Percentiles rank a stretch among this genome's conserved stretches.
These are phyloP conservation scores for Dioscorea dumetorum DNA, from an alignment of 106 monocot genomes.

Conservation along the genomic window DNA sequence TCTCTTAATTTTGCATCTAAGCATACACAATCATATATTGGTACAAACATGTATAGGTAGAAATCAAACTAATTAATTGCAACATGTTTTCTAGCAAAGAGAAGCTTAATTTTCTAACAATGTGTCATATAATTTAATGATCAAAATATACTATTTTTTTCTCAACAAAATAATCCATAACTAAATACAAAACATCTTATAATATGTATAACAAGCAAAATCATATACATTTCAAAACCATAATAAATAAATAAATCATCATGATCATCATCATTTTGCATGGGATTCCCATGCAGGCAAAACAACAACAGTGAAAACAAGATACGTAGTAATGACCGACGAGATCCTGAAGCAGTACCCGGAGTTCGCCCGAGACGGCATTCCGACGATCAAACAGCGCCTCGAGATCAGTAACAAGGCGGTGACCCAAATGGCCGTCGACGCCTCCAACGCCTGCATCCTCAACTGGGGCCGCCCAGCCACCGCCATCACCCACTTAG, in stretches of 20 bases:
- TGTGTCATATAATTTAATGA: too few relatives aligned
- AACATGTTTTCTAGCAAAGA: too few relatives aligned
- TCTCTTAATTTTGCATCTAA: too few relatives aligned
- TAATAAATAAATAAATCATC: neutral
- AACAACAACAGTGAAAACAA: constrained; percentile 75
- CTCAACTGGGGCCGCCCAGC: constrained; percentile 41
- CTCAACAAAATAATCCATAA: too few relatives aligned
- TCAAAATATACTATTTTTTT: too few relatives aligned
- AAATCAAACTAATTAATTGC: too few relatives aligned
- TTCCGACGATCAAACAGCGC: constrained; percentile 58
- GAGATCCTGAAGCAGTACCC: constrained; percentile 77
- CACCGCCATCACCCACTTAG: constrained; percentile 68
- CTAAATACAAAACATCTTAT: too few relatives aligned
- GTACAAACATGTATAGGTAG: too few relatives aligned
- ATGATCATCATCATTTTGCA: neutral
- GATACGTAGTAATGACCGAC: constrained; percentile 62
- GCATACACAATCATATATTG: too few relatives aligned
- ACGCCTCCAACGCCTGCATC: constrained; percentile 43
- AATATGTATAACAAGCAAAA: too few relatives aligned
- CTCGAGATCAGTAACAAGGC: constrained; percentile 62
- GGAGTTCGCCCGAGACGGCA: constrained; percentile 48
- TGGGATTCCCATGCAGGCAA: constrained; percentile 35
- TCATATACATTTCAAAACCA: too few relatives aligned
- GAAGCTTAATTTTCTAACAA: too few relatives aligned
- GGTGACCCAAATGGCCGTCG: constrained; percentile 46